Evolutionary conservation across 2,329 filamentous ascomycete species (phyloP), one percentile per base, ranked within the genome.

Genomic region (Xylaria sp.): DNA sequence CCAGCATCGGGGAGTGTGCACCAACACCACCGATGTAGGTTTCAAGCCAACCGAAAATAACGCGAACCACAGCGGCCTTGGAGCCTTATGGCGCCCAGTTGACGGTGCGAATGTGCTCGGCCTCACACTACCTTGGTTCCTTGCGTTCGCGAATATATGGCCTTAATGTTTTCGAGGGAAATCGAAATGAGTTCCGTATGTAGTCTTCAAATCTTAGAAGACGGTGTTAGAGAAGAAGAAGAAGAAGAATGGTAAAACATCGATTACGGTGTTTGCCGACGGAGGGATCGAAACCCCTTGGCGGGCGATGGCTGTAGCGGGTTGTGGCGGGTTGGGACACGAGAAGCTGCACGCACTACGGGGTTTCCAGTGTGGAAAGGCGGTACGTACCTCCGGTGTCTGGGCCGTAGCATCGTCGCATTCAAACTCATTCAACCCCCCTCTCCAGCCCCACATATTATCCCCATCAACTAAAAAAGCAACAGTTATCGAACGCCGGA

Each of bases 371-470:
- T n/a, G n/a, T n/a, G n/a, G n/a, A n/a, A n/a, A n/a, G n/a, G n/a
- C n/a, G 60, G 60, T 57, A 65, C 60, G 53, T 65, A 57, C 60
- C 56, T 15, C 53, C 63, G 51, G 55, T 49, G 23, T 28, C 50
- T 42, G 42, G 50, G 53, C 60, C 60, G 56, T 53, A 21, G 50
- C 59, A 61, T 51, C 45, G 43, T 38, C 37, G n/a, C 46, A 28
- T 40, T 14, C 5, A 47, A n/a, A 23, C 45, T 9, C 45, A 47
- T 17, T 17, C 47, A 40, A 45, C 33, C 54, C 60, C 49, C 43
- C 52, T 35, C 25, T 5, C 12, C 42, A 37, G 57, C 37, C 40
- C 61, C 61, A 61, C 62, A 61, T 25, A 61, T 45, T 25, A 28
- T 55, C 53, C 25, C 42, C 53, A 61, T 61, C 58, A 51, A 54